These are phyloP conservation scores for Amanita muscaria DNA, from an alignment of 768 basidiomycete species.

Conservation along the genomic window DNA sequence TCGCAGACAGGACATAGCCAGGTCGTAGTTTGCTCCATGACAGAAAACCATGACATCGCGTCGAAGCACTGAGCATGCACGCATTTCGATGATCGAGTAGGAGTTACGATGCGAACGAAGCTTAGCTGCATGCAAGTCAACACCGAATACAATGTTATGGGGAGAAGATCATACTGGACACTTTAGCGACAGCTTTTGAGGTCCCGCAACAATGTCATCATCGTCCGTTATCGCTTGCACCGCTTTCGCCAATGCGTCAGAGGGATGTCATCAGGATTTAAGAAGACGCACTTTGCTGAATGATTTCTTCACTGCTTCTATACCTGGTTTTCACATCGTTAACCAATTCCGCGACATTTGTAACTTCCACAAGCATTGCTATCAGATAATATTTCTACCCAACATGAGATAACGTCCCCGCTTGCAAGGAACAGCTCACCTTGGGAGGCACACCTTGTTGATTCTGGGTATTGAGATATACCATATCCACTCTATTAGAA, in stretches of 20 bases:
- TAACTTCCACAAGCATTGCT: constrained; percentile 78
- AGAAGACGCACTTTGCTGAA: constrained; percentile 51
- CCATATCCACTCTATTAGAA: constrained; percentile 72
- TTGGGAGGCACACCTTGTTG: constrained; percentile 59
- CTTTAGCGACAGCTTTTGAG: constrained; percentile 85
- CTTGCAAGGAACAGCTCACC: constrained; percentile 29
- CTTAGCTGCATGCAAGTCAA: constrained; percentile 49
- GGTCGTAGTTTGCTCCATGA: constrained; percentile 95
- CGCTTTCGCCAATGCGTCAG: constrained; percentile 35
- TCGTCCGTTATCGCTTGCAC: constrained; percentile 52
- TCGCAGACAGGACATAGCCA: constrained; percentile 96
- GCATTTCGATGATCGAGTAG: constrained; percentile 81
- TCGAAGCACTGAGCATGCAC: constrained; percentile 95
- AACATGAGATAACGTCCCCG: no score
- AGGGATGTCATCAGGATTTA: not conserved
- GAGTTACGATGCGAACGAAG: constrained; percentile 75
- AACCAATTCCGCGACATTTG: constrained; percentile 61
- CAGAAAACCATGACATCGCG: constrained; percentile 84
- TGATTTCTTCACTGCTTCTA: constrained; percentile 52
- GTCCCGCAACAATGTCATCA: constrained; percentile 87
- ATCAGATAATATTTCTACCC: constrained; percentile 71
- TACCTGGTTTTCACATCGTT: constrained; percentile 62
- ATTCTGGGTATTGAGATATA: constrained; percentile 77
- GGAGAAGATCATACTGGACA: constrained; percentile 60
- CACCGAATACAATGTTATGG: not conserved